Conservation (phyloP, 1,284 basidiomycete genomes). For the Mycena citricolor region DNA sequence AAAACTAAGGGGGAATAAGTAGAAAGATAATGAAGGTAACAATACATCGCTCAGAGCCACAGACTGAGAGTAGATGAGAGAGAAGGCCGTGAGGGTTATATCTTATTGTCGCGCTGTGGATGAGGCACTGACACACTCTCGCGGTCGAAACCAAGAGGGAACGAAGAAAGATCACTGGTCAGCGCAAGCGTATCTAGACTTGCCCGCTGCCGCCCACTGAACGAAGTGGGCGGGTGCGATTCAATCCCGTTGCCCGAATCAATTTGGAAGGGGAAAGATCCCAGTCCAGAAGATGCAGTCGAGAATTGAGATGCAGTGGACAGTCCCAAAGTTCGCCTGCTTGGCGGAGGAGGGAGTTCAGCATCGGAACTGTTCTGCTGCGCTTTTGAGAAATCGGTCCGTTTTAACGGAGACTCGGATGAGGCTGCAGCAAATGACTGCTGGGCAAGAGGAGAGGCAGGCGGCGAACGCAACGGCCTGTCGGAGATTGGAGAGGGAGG, state of each 20-base stretch:
- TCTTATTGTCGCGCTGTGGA: slow-evolving; percentile 28
- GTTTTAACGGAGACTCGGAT: slow-evolving; percentile 7
- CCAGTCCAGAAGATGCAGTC: slow-evolving; percentile 70
- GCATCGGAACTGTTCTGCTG: slow-evolving; percentile 13
- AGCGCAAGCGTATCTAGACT: slow-evolving; percentile 80
- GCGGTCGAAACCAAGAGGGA: slow-evolving; percentile 70
- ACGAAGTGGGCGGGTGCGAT: slow-evolving; percentile 34
- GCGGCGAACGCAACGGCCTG: slow-evolving; percentile 69
- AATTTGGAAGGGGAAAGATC: slow-evolving; percentile 82
- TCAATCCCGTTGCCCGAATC: slow-evolving; percentile 48
- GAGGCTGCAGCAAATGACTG: slow-evolving; percentile 50
- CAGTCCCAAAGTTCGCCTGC: slow-evolving; percentile 58
- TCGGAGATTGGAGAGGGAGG: slow-evolving; percentile 81
- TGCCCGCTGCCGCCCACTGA: slow-evolving; percentile 59
- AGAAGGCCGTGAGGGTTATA: slow-evolving; percentile 10
- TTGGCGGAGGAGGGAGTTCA: slow-evolving; percentile 47
- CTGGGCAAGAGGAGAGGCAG: slow-evolving; percentile 65
- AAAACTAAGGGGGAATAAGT: slow-evolving; percentile 13
- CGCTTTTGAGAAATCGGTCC: slow-evolving; percentile 15
- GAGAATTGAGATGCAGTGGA: slow-evolving; percentile 72
- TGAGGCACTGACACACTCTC: slow-evolving; percentile 41
- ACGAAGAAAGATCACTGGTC: slow-evolving; percentile 76
- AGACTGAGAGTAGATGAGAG: slow-evolving; percentile 13
- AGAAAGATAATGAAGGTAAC: slow-evolving; percentile 22
- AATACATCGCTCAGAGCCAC: slow-evolving; percentile 19